Base-by-base conservation (phyloP, 139 green algal species). In the Mesotaenium endlicherianum region DNA sequence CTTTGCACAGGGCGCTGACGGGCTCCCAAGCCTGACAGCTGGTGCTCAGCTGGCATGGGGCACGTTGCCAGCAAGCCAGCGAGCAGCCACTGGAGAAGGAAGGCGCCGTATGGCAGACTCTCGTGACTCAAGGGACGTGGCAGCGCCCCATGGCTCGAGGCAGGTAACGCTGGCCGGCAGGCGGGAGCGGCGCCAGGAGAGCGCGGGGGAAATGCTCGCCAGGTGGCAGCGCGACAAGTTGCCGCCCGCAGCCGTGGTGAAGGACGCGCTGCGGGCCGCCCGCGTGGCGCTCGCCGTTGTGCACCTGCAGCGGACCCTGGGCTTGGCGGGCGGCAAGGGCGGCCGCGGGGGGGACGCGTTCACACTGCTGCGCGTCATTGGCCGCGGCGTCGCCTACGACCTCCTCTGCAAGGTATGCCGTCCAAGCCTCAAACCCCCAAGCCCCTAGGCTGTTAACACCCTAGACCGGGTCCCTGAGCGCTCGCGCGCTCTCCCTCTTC, bases 261-360 rank as follows among this genome's bases (percentile, higher is more conserved):
- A 78, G 75, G 75, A 82, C 6, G 75, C 75, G n/a, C 58, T 82
- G 5, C 50, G 58, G 4, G 42, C 43, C 3, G 75, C 30, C n/a
- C 75, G 75, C 4, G 36, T 82, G 5, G 75, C 75, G 50, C 55
- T 82, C 5, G 75, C 75, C 4, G 55, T 72, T 5, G 75, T 78
- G 16, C 38, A 82, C 55, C 38, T 82, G 43, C 75, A 72, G 14
- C 50, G 6, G 30, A 81, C 11, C 5, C 6, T 6, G 47, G 11
- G 5, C 42, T 36, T 41, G 70, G 47, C 8, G 47, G 47, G 70
- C 5, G n/a, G n/a, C 20, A 20, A 76, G 67, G 67, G 67, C n/a
- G 30, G 50, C 17, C 4, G 75, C 11, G 75, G 3, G 14, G 14
- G 26, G 4, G 5, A 30, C 3, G 75, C 6, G 30, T 82, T 82